Percentiles rank a stretch among this genome's conserved stretches.
phyloP scores from a whole-genome alignment of 208 protist species.

The Trypanosoma mega region DNA sequence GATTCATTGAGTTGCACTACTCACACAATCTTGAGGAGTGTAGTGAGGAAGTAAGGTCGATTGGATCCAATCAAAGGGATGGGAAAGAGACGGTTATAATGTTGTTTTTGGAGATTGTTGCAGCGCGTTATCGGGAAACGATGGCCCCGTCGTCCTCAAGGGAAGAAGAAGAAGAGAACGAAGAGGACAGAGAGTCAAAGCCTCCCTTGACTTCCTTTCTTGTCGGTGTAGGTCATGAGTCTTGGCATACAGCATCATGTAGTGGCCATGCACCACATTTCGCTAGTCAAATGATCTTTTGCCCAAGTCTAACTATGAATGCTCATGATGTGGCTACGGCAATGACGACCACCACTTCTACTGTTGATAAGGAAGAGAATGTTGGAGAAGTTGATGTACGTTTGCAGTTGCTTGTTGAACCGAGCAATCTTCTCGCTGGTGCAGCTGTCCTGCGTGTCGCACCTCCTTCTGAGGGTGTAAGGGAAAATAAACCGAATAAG shows the following conservation, averaged over 20 bases:
- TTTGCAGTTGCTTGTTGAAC: conserved; percentile 18
- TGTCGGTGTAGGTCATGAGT: conserved; percentile 16
- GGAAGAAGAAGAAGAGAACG: neutral
- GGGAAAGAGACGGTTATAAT: neutral
- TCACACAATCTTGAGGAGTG: conserved; percentile 40
- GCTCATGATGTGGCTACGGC: too few species aligned
- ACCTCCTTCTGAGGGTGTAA: neutral
- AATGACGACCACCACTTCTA: too few species aligned
- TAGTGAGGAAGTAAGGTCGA: too few species aligned
- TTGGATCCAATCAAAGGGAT: neutral
- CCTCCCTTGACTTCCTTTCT: conserved; percentile 14
- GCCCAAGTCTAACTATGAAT: too few species aligned
- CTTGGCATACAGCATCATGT: conserved; percentile 11
- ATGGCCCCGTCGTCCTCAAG: neutral
- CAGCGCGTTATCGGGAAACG: neutral
- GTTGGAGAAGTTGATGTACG: conserved; percentile 1
- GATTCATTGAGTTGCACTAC: conserved; percentile 44
- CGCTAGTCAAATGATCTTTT: conserved; percentile 20
- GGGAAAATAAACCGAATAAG: neutral
- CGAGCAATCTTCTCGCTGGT: conserved; percentile 5
- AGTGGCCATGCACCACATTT: conserved; percentile 18
- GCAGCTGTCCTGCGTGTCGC: neutral
- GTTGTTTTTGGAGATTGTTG: neutral
- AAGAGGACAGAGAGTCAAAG: neutral
- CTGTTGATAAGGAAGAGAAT: neutral